A percentile compares a stretch with the other conserved stretches of the same genome.
These are phyloP conservation scores for Amauroascus verrucosus DNA, from an alignment of 2,329 filamentous ascomycete genomes.

Conservation along the genomic window DNA sequence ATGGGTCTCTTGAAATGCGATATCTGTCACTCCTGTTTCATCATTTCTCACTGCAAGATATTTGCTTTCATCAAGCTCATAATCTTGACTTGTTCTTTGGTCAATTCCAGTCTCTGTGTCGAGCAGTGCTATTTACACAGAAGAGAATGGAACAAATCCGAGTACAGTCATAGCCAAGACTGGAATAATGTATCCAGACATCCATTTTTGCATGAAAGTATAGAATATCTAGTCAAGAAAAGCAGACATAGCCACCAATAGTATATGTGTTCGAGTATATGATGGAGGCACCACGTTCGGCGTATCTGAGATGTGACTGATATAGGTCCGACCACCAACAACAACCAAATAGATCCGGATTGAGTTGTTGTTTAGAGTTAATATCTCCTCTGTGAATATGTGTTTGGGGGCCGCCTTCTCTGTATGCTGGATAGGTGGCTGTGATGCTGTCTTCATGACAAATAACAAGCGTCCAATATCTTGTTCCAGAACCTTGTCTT, in stretches of 20 bases:
- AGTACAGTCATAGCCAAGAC: neutral
- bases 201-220: neutral
- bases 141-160: neutral
- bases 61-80: conserved; percentile 8
- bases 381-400: conserved; percentile 6
- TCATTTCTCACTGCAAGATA: conserved; percentile 14
- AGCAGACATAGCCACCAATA: neutral
- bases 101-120: neutral
- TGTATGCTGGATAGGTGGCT: neutral
- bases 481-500: conserved; percentile 11
- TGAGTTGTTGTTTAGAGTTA: conserved; percentile 2
- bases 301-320: conserved; percentile 4
- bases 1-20: conserved; percentile 10
- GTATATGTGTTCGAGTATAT: neutral
- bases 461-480: conserved; percentile 15
- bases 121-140: neutral
- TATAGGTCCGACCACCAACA: conserved; percentile 13
- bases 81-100: neutral
- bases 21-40: conserved; percentile 13
- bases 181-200: neutral
- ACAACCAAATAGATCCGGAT: conserved; percentile 8
- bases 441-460: conserved; percentile 13
- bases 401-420: neutral
- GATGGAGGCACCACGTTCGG: neutral
- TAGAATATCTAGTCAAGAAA: neutral